Base-by-base conservation (phyloP, 805 yeast species). In the Lachancea dasiensis region DNA sequence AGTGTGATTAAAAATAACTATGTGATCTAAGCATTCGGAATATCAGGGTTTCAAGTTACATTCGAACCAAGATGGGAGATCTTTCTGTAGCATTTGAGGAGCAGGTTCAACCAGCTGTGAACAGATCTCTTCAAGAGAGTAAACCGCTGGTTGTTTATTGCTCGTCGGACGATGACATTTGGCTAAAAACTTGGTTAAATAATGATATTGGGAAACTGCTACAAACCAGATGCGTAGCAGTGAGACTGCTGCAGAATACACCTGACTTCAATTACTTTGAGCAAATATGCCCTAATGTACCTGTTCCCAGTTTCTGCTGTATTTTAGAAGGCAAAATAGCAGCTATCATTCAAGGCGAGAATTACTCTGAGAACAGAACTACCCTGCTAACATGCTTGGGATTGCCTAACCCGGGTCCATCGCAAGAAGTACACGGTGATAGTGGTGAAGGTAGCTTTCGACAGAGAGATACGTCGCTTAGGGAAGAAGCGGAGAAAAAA, bases 301-400 rank as follows among this genome's bases (percentile, higher is more conserved):
- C 49, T 0, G 65, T 69, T 3, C 89, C 89, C 1, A 69, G 83
- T 44, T 60, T 81, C 17, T 70, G 74, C 49, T 60, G 80, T 10
- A 65, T 83, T n/a, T 60, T 56, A 23, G 59, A 64, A 8, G 77
- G 81, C 5, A 53, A 61, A 27, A 63, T 77, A 4, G 44, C 72
- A 23, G 76, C 69, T 31, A 48, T 65, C 2, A 58, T 77, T 8
- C 57, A 60, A 6, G 67, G 60, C 5, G 65, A 58, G 2, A 46
- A 60, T 2, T 30, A 54, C 3, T 30, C 6, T n/a, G 18, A 34
- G 9, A 17, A 34, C 8, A 26, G 31, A 27, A 19, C n/a, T 7
- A 27, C 37, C 7, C 26, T 34, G 26, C 10, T 26, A 14, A 11
- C 24, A 11, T 34, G 31, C 25, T 34, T 34, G 31, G 21, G 7